Evolutionary conservation across 257 asterid species (phyloP), one percentile per base, ranked within the genome.

Genomic region (Solanum pimpinellifolium): DNA sequence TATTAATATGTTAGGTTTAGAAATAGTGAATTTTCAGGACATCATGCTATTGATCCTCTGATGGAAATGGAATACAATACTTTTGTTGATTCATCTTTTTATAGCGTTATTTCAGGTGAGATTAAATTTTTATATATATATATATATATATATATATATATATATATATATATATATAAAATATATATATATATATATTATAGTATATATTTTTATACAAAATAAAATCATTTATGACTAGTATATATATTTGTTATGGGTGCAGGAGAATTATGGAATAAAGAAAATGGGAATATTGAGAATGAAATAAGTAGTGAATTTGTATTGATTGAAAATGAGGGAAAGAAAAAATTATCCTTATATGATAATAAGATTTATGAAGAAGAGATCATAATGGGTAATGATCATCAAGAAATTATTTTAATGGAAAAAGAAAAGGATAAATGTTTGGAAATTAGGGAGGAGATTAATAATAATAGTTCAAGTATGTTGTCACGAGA

Each of bases 401-500:
- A 14, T 60, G 25, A 25, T 25, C 15, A 18, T 21, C 88, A 87
- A 49, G 86, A 74, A 42, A 33, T 75, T 20, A 2, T 9, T 20
- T 0, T 9, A 41, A 85, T 35, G 44, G 62, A 68, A n/a, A 89
- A 82, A 75, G 52, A 88, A 86, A 20, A 44, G 35, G 23, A 8
- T 1, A 56, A 15, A 70, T 15, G 59, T 49, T 7, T 39, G 59
- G 8, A 15, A 49, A 1, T 62, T 18, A 87, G 88, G 69, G 90
- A 73, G 49, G 90, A 88, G 52, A 80, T 56, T 23, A 59, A 39
- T 1, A 88, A 49, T 49, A 49, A 49, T 15, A 49, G 83, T 37
- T 83, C 91, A 0, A 92, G 89, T 68, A 89, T 41, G 25, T 72
- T 97, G 86, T 83, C 97, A 0, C 89, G 94, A 25, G 84, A 94